Base-by-base conservation (phyloP, 2,329 filamentous ascomycete species). In the Aspergillus fumigatiaffinis region DNA sequence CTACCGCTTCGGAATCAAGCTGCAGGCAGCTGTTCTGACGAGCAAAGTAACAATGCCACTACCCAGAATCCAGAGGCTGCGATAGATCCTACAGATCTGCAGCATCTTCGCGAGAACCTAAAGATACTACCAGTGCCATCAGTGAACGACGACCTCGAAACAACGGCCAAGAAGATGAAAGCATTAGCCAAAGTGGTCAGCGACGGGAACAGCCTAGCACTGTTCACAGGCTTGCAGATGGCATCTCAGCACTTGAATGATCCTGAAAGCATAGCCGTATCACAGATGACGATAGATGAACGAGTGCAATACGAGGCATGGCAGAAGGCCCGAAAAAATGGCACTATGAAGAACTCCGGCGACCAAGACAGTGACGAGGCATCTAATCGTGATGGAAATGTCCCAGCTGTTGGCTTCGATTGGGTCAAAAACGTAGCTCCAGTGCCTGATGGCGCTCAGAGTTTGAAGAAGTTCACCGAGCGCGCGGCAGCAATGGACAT, bases 401-500 rank as follows among this genome's bases (percentile, higher is more conserved):
- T 35, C 26, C 23, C 9, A 4, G 7, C 50, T 51, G 32, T 35
- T 6, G 55, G 41, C 14, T 62, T 65, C 28, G 46, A 66, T 50
- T 67, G 65, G 65, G 52, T 53, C 10, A 29, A 32, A 50, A 62
- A 63, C 38, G 53, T 57, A 23, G 52, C 57, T 10, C 55, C 63
- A 6, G 46, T 66, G 21, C 64, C 62, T 1, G 28, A 54, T 35
- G 63, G 62, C 4, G 52, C 54, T 9, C 59, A 62, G 49, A 66
- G 64, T 49, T 9, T 57, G 17, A 63, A 62, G 47, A 62, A 55
- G 38, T 63, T 66, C 46, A 53, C 55, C 5, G 51, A 63, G 48
- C 60, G 63, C 14, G 63, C 62, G n/a, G 60, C 47, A 17, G 63
- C 60, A 3, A 65, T 66, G 62, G 63, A 64, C 52, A 44, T 61